Conservation (phyloP, 2,329 filamentous ascomycete genomes). For the Fonsecaea nubica region DNA sequence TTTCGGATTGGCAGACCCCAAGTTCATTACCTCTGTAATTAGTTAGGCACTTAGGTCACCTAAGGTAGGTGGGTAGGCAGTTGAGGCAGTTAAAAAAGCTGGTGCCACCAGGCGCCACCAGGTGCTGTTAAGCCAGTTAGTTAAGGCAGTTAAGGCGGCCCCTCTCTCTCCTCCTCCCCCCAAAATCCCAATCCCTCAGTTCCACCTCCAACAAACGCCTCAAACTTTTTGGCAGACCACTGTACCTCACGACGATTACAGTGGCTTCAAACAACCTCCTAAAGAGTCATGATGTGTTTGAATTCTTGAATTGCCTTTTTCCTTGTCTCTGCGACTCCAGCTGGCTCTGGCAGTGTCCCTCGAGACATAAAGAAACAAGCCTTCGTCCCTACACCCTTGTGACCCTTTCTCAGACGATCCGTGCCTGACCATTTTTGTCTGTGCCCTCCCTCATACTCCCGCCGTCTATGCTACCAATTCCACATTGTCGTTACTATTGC, state of each 20-base stretch:
- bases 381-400: neutral
- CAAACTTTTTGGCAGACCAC: neutral
- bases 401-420: conserved; percentile 5
- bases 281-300: conserved; percentile 7
- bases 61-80: neutral
- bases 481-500: conserved; percentile 26
- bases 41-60: neutral
- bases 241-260: neutral
- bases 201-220: neutral
- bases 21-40: neutral
- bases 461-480: conserved; percentile 15
- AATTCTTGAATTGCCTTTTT: neutral
- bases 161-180: neutral
- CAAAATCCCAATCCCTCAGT: neutral
- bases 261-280: neutral
- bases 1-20: conserved; percentile 2
- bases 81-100: no score
- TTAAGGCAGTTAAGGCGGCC: neutral
- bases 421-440: conserved; percentile 5
- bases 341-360: conserved; percentile 11
- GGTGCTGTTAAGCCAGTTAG: no score
- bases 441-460: neutral
- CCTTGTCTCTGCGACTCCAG: conserved; percentile 5
- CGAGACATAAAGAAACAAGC: neutral
- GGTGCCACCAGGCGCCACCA: no score